Percentiles rank a stretch among this genome's conserved stretches.
Conservation (phyloP, 139 green algal species). For the Micractinium conductrix region DNA sequence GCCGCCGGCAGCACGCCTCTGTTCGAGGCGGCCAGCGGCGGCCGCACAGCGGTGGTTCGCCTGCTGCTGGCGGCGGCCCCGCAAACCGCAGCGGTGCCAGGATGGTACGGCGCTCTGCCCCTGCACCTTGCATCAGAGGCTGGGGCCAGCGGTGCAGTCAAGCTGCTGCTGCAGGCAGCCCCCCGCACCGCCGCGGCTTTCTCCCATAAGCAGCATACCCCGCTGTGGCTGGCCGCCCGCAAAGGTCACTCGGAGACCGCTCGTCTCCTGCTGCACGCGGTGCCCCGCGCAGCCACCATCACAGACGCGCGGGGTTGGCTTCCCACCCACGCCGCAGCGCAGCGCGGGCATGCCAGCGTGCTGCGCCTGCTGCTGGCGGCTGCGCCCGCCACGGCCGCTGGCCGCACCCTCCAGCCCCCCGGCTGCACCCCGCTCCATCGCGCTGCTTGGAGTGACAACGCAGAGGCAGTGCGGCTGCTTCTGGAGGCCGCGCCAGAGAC, state of each 20-base stretch:
- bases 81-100: not conserved
- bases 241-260: too few species aligned
- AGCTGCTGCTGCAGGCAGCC: not conserved
- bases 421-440: not conserved
- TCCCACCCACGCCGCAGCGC: not conserved
- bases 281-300: not conserved
- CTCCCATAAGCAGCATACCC: too few species aligned
- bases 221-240: too few species aligned
- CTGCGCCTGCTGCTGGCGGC: not conserved
- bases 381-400: not conserved
- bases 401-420: too few species aligned
- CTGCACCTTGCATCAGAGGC: not conserved
- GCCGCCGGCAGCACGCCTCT: not conserved
- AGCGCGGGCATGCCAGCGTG: not conserved
- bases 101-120: not conserved
- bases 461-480: too few species aligned
- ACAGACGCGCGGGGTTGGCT: not conserved
- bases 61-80: not conserved
- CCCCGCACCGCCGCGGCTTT: not conserved
- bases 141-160: not conserved
- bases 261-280: too few species aligned
- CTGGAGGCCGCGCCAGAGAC: too few species aligned
- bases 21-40: not conserved
- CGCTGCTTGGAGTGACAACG: too few species aligned
- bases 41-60: not conserved